Percentiles rank a stretch among this genome's conserved stretches.
phyloP scores from a whole-genome alignment of 1,139 yeast genomes.

The Ogataea hybrid region DNA sequence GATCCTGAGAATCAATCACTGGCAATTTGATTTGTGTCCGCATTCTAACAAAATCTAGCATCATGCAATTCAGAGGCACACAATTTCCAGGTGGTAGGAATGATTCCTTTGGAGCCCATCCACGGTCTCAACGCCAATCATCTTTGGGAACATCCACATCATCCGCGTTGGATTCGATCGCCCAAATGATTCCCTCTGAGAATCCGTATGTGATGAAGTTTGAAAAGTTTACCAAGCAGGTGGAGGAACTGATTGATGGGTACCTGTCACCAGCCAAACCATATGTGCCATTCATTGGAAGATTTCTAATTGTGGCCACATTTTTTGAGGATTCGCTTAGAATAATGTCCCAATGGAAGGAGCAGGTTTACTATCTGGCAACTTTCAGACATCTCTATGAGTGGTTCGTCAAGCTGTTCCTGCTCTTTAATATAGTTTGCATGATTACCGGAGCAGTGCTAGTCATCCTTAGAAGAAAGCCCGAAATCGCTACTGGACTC shows the following conservation, averaged over 20 bases:
- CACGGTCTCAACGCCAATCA: slow-evolving; percentile 5
- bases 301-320: slow-evolving; percentile 91
- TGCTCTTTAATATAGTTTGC: slow-evolving; percentile 58
- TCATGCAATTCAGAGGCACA: slow-evolving; percentile 26
- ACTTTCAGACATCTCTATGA: slow-evolving; percentile 78
- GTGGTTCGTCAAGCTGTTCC: slow-evolving; percentile 71
- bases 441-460: slow-evolving; percentile 76
- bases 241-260: slow-evolving; percentile 48
- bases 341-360: slow-evolving; percentile 85
- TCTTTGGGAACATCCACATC: slow-evolving; percentile 13
- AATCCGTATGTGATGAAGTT: slow-evolving; percentile 39
- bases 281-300: slow-evolving; percentile 80
- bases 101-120: slow-evolving; percentile 8
- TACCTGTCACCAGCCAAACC: slow-evolving; percentile 58
- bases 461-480: slow-evolving; percentile 68
- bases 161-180: slow-evolving; percentile 25
- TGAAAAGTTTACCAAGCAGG: slow-evolving; percentile 44
- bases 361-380: slow-evolving; percentile 83
- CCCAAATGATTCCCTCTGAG: slow-evolving; percentile 29
- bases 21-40: too few relatives aligned
- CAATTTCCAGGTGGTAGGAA: slow-evolving; percentile 22
- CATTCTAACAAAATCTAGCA: background rate
- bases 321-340: slow-evolving; percentile 89
- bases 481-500: slow-evolving; percentile 70
- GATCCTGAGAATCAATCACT: too few relatives aligned